These are phyloP conservation scores for Massariosphaeria phaeospora DNA, from an alignment of 495 filamentous ascomycete genomes.

Conservation along the genomic window DNA sequence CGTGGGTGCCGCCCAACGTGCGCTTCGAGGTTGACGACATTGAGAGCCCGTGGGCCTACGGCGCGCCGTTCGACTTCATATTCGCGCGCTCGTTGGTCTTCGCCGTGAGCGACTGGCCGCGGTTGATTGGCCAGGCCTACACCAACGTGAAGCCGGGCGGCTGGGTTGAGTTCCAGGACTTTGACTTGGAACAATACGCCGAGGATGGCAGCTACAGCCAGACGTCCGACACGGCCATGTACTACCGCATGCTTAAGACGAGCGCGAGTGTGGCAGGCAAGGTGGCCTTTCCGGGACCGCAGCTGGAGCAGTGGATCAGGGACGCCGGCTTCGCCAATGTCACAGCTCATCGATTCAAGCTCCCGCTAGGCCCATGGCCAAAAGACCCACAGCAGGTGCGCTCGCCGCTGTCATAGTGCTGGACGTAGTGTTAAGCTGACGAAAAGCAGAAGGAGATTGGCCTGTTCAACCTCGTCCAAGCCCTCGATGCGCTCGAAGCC, in stretches of 20 bases:
- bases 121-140: slow-evolving; percentile 13
- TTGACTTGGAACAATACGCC: slow-evolving; percentile 18
- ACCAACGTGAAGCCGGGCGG: slow-evolving; percentile 20
- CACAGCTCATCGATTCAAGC: slow-evolving; percentile 9
- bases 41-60: slow-evolving; percentile 23
- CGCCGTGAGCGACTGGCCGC: slow-evolving; percentile 20
- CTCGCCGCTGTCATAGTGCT: not conserved
- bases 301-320: slow-evolving; percentile 25
- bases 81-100: slow-evolving; percentile 8
- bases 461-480: slow-evolving; percentile 24
- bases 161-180: slow-evolving; percentile 30
- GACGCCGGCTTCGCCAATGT: slow-evolving; percentile 35
- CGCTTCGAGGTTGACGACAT: slow-evolving; percentile 31
- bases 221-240: slow-evolving; percentile 6
- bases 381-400: slow-evolving; percentile 23
- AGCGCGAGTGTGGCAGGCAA: slow-evolving; percentile 3
- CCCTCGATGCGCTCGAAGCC: slow-evolving; percentile 16
- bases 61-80: slow-evolving; percentile 26
- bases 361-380: slow-evolving; percentile 28
- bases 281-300: slow-evolving; percentile 20
- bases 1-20: slow-evolving; percentile 31
- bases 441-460: slow-evolving; percentile 23
- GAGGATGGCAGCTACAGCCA: slow-evolving; percentile 32
- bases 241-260: slow-evolving; percentile 1
- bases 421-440: not conserved